phyloP scores from a whole-genome alignment of 148 eudicot species.

The Spergularia marina region DNA sequence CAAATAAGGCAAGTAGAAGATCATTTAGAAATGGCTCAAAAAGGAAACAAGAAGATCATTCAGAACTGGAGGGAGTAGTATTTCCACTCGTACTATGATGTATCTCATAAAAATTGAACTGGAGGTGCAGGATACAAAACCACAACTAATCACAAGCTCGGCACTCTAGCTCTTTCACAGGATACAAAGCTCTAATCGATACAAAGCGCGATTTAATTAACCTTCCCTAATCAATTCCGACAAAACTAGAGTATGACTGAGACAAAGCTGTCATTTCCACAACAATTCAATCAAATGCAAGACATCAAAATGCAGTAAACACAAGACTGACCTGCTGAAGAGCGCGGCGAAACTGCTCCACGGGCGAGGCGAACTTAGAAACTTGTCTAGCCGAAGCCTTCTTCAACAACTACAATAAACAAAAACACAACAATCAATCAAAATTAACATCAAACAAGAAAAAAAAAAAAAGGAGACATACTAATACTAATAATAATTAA shows the following conservation, averaged over 20 bases:
- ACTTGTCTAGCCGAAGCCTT: conserved; percentile 57
- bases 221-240: background rate
- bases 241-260: background rate
- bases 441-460: conserved; percentile 30
- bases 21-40: too few species aligned
- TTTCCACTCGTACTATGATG: too few species aligned
- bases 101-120: too few species aligned
- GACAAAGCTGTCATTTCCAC: background rate
- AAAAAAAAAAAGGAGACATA: background rate
- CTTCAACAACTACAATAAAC: conserved; percentile 75
- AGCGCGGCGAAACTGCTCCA: conserved; percentile 69
- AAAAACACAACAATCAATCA: conserved; percentile 45
- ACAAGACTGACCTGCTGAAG: conserved; percentile 61
- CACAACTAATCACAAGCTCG: too few species aligned
- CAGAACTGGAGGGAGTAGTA: too few species aligned
- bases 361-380: conserved; percentile 56
- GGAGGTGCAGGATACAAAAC: too few species aligned
- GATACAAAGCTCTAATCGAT: too few species aligned
- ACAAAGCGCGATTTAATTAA: too few species aligned
- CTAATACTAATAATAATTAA: background rate
- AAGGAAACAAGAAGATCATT: too few species aligned
- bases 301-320: background rate
- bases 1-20: too few species aligned
- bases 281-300: background rate
- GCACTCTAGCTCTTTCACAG: too few species aligned